Percentiles rank a stretch among this genome's conserved stretches.
Conservation (phyloP, 495 filamentous ascomycete species). For the Xylaria longipes region DNA sequence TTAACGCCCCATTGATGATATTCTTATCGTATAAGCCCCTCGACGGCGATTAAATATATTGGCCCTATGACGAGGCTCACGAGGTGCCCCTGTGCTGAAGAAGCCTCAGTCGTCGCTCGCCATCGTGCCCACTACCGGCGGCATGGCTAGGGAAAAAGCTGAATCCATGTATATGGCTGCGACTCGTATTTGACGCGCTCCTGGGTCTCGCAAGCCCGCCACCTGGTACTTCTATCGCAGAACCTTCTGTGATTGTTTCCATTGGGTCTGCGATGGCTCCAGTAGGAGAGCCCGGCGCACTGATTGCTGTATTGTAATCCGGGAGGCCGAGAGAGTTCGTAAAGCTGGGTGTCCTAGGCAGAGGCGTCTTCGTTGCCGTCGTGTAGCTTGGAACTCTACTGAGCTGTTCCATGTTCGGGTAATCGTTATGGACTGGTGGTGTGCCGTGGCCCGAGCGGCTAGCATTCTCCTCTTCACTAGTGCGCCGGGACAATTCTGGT, state of each 20-base stretch:
- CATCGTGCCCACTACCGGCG: constrained; percentile 29
- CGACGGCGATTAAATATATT: not conserved
- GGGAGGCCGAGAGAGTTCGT: constrained; percentile 41
- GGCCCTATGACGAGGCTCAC: not conserved
- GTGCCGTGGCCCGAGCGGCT: constrained; percentile 58
- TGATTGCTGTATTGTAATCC: constrained; percentile 51
- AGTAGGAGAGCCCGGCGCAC: constrained; percentile 44
- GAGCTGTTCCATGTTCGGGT: constrained; percentile 65
- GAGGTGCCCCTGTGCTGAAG: constrained; percentile 32
- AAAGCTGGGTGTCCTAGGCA: constrained; percentile 44
- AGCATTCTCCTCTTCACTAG: constrained; percentile 64
- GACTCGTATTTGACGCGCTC: constrained; percentile 29
- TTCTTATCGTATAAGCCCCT: not conserved
- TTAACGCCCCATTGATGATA: constrained; percentile 6
- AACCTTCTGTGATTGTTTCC: constrained; percentile 38
- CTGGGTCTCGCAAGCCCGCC: constrained; percentile 28
- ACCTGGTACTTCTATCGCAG: constrained; percentile 1
- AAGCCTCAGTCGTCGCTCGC: constrained; percentile 38
- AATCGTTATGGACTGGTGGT: constrained; percentile 67
- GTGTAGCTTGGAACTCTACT: constrained; percentile 81
- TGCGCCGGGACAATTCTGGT: constrained; percentile 59
- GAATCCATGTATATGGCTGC: constrained; percentile 36
- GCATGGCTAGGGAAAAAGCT: constrained; percentile 40
- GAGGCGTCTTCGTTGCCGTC: constrained; percentile 70
- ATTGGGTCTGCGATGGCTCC: constrained; percentile 40